Base-by-base conservation (phyloP, 2,329 filamentous ascomycete genomes). In the Talaromyces sp. region DNA sequence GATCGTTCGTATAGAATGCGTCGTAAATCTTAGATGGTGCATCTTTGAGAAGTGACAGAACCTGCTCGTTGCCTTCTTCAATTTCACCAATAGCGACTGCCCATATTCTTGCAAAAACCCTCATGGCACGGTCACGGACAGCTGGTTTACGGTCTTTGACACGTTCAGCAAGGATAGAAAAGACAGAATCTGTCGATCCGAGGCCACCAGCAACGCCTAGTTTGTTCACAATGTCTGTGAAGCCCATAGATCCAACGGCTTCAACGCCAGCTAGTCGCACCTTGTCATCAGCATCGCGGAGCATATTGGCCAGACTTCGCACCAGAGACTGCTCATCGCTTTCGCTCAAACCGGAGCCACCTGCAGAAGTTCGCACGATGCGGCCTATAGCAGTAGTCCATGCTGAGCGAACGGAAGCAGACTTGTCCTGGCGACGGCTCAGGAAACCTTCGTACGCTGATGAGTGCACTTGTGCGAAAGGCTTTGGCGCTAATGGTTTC, bases 71-170 rank as follows among this genome's bases (percentile, higher is more conserved):
- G 15, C 91, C 92, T 61, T 90, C 87, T 27, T 91, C 88, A 71
- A 99, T 91, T 72, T 97, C 93, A 19, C 92, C 91, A 19, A 89
- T 88, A 13, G 92, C 94, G 19, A 96, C 93, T n/a, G 92, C 93
- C 95, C 95, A 99, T 31, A 98, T 88, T 68, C 89, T 91, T 11
- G 88, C 91, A 1, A 98, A 82, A 8, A 96, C 83, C 60, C 88
- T 89, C 86, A 97, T 96, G 27, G 92, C 93, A 71, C 94, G 92
- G 45, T 91, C 88, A 65, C 94, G 91, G 11, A 99, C 91, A 49
- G 86, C 83, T 15, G 89, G 86, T 75, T 90, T 94, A 68, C 90
- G 89, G 79, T 99, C 96, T 71, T 93, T 92, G 69, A 92, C 92
- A 69, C 95, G 88, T 73, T 97, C 93, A 31, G 92, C 91, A 29